Base-by-base conservation (phyloP, 306 rosid genomes). In the Sphenostylis stenocarpa region DNA sequence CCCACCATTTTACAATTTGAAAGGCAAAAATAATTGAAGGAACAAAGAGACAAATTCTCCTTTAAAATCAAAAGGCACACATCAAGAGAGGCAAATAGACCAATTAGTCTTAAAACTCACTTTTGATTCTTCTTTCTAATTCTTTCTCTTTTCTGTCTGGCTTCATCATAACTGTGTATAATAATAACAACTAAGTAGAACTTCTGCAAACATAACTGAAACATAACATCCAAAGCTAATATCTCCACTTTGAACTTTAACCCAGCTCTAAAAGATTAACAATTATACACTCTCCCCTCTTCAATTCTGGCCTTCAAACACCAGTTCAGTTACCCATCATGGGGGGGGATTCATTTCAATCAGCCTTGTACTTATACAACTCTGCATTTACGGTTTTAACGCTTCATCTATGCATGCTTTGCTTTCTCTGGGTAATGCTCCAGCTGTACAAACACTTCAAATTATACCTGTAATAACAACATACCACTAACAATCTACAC, bases 361-460 rank as follows among this genome's bases (percentile, higher is more conserved):
- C 88, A 84, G 84, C 82, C 83, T 78, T 84, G 68, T 39, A 70
- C 72, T 85, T 82, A 75, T 14, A 75, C 84, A 76, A 70, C 76
- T 75, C 77, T 61, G 57, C 67, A 39, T 34, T 78, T 28, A 17
- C 58, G 21, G 39, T 61, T 72, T 81, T 24, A 24, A 77, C 79
- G 48, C 80, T 78, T 44, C 66, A 20, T 64, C 69, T 73, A 28
- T 49, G 43, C 71, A 47, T 58, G 64, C 62, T 71, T 58, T 58
- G 64, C 55, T 72, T 58, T 52, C 43, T 33, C 61, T 45, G 64
- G 69, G 61, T 64, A 64, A 73, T 91, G 75, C 87, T 90, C 74
- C 87, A 76, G 85, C 90, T 90, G 86, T 90, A 90, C 90, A 91
- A 65, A 84, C 67, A 81, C 86, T 87, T 73, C 21, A 43, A 71